These are phyloP conservation scores for Eucalyptus erythrocorys DNA, from an alignment of 345 rosid species.

Conservation along the genomic window DNA sequence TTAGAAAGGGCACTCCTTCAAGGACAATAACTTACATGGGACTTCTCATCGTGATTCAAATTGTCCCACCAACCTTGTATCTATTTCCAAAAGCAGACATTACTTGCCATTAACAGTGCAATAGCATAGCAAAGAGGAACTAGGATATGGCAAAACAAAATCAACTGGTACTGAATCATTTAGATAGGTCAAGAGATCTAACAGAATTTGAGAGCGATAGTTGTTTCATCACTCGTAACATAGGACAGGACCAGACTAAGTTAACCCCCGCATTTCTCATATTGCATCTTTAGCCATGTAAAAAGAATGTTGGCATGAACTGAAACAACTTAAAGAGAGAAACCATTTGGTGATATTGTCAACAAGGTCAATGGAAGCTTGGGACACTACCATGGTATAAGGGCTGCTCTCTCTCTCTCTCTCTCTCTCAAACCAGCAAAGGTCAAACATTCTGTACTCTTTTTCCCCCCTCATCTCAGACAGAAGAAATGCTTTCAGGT, in stretches of 20 bases:
- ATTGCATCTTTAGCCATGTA: neutral
- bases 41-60: constrained; percentile 48
- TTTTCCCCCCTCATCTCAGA: neutral
- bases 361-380: neutral
- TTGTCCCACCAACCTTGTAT: constrained; percentile 82
- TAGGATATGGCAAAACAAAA: neutral
- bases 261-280: neutral
- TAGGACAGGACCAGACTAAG: neutral
- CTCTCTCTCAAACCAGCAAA: neutral
- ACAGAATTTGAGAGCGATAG: neutral
- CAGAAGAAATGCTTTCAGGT: neutral
- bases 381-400: neutral
- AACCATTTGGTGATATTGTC: neutral
- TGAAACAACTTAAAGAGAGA: neutral
- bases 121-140: neutral
- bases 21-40: constrained; percentile 37
- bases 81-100: constrained; percentile 7
- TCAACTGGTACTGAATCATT: neutral
- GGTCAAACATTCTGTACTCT: neutral
- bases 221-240: neutral
- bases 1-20: neutral
- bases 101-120: neutral
- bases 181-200: neutral
- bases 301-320: neutral
- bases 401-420: neutral